Percentiles rank a stretch among this genome's conserved stretches.
These are phyloP conservation scores for Thraustotheca clavata DNA, from an alignment of 352 stramenopile species.

Conservation along the genomic window DNA sequence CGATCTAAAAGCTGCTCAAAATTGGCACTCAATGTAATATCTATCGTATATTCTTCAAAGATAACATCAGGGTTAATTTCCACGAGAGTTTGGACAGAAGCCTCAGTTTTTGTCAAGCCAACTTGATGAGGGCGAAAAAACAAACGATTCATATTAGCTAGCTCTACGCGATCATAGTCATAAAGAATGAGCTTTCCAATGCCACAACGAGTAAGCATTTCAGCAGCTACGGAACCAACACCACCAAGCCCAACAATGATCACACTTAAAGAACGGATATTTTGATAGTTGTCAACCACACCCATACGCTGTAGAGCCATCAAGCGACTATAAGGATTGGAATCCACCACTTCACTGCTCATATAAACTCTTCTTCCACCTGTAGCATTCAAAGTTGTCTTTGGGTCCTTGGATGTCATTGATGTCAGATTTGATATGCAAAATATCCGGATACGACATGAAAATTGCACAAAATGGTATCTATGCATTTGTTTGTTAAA, in stretches of 20 bases:
- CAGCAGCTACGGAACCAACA: slow-evolving; percentile 77
- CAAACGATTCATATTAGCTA: slow-evolving; percentile 88
- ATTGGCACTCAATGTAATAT: slow-evolving; percentile 79
- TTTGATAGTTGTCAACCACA: slow-evolving; percentile 84
- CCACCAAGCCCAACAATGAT: slow-evolving; percentile 78
- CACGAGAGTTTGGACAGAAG: slow-evolving; percentile 74
- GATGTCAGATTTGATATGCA: too few relatives aligned
- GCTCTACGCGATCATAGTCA: slow-evolving; percentile 86
- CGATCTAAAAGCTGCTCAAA: slow-evolving; percentile 79
- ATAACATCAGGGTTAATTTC: slow-evolving; percentile 86
- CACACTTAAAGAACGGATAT: slow-evolving; percentile 73
- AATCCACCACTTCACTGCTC: slow-evolving; percentile 74
- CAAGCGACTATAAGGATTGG: slow-evolving; percentile 83
- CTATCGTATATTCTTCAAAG: slow-evolving; percentile 80
- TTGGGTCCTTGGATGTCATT: too few relatives aligned
- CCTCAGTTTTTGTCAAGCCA: slow-evolving; percentile 80
- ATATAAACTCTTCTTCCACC: slow-evolving; percentile 34
- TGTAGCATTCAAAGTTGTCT: too few relatives aligned
- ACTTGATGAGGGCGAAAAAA: slow-evolving; percentile 86
- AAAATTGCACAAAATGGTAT: too few relatives aligned
- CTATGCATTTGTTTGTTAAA: too few relatives aligned
- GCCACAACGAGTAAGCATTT: slow-evolving; percentile 87
- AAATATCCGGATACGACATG: too few relatives aligned
- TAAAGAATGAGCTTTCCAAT: slow-evolving; percentile 87
- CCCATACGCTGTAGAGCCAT: slow-evolving; percentile 88